Evolutionary conservation across 2,329 filamentous ascomycete species (phyloP).

Genomic region (Apiospora marii): DNA sequence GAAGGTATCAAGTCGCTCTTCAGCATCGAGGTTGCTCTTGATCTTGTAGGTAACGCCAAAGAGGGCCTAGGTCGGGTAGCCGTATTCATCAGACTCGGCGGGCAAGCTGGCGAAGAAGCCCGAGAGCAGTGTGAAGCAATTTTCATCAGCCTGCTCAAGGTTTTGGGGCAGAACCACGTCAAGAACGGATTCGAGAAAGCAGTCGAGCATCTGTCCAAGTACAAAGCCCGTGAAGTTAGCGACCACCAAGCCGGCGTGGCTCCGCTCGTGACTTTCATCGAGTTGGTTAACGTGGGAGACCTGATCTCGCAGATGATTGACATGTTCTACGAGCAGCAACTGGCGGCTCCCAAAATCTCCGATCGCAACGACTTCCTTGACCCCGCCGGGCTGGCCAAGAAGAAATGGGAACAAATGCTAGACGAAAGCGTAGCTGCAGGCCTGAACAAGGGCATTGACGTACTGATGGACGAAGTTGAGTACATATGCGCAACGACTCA

Average conservation of each 20-base stretch:
- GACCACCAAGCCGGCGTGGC: conserved; percentile 80
- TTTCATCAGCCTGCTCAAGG: conserved; percentile 83
- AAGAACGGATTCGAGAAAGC: conserved; percentile 94
- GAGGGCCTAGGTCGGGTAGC: conserved; percentile 85
- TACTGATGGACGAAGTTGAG: conserved; percentile 97
- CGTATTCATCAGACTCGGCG: conserved; percentile 81
- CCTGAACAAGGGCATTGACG: conserved; percentile 96
- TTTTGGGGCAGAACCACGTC: conserved; percentile 86
- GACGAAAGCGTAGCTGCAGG: conserved; percentile 96
- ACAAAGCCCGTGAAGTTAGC: conserved; percentile 85
- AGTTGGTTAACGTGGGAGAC: conserved; percentile 97
- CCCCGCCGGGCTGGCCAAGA: conserved; percentile 91
- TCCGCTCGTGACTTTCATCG: conserved; percentile 92
- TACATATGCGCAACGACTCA: conserved; percentile 92
- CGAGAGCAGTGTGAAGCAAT: conserved; percentile 89
- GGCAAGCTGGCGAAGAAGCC: conserved; percentile 81
- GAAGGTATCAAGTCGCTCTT: conserved; percentile 96
- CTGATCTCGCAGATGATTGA: conserved; percentile 99
- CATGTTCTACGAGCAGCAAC: conserved; percentile 96
- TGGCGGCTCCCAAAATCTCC: conserved; percentile 80
- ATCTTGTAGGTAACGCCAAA: conserved; percentile 88
- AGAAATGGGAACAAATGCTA: conserved; percentile 98
- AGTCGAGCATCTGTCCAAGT: conserved; percentile 87
- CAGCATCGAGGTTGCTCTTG: conserved; percentile 93
- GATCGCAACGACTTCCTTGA: conserved; percentile 96